Conservation (phyloP, 1,139 yeast species). For the Blastobotrys malaysiensis region DNA sequence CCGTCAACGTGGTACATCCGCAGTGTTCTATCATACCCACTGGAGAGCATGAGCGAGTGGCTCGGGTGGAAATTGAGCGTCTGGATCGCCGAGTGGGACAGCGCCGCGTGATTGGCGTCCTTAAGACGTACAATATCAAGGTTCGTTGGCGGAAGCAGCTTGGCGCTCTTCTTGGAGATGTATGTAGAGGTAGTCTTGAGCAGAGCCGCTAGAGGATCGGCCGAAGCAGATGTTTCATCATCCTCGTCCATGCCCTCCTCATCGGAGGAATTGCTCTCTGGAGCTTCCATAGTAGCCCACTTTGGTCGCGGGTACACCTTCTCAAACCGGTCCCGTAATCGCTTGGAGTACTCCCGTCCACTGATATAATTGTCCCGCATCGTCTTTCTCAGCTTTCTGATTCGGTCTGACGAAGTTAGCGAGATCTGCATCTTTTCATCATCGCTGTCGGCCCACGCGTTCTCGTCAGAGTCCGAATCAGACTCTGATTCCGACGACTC, state of each 20-base stretch:
- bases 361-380: slow-evolving; percentile 53
- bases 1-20: slow-evolving; percentile 91
- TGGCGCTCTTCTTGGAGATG: slow-evolving; percentile 44
- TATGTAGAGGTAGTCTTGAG: slow-evolving; percentile 56
- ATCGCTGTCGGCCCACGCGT: slow-evolving; percentile 89
- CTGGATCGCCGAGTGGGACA: slow-evolving; percentile 76
- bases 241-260: slow-evolving; percentile 33
- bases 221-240: slow-evolving; percentile 34
- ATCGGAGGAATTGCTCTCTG: slow-evolving; percentile 20
- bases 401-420: slow-evolving; percentile 51
- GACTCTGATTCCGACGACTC: slow-evolving; percentile 25
- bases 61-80: slow-evolving; percentile 76
- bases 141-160: slow-evolving; percentile 62
- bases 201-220: slow-evolving; percentile 48
- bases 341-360: slow-evolving; percentile 62
- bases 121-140: slow-evolving; percentile 73
- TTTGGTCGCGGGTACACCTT: slow-evolving; percentile 81
- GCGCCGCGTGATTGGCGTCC: slow-evolving; percentile 73
- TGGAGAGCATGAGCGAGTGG: slow-evolving; percentile 79
- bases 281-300: slow-evolving; percentile 53
- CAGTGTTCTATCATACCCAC: slow-evolving; percentile 87
- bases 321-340: slow-evolving; percentile 81
- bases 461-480: slow-evolving; percentile 30
- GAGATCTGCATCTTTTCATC: slow-evolving; percentile 71
- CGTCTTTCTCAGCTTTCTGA: slow-evolving; percentile 65